Base-by-base conservation (phyloP, 106 monocot species). In the Xerophyta viscosa region DNA sequence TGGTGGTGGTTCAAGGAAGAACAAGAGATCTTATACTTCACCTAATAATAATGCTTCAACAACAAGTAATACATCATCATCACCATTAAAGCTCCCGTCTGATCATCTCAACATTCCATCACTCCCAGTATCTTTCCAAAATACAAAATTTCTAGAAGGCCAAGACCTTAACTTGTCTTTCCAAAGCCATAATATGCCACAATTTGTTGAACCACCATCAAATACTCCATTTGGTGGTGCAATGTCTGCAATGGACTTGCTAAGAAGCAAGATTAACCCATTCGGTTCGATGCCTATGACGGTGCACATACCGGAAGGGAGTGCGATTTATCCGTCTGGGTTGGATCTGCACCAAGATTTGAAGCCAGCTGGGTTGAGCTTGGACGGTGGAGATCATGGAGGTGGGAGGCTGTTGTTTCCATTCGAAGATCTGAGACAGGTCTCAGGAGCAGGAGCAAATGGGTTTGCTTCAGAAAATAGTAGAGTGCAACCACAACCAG, bases 361-460 rank as follows among this genome's bases (percentile, higher is more conserved):
- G 15, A 31, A 36, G 24, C 9, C 18, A 5, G 27, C 24, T 33
- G 48, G 41, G 15, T 52, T 27, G 23, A 1, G 23, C 15, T 27
- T 50, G 25, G 15, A 6, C 15, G 6, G 15, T 24, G 27, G n/a
- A 19, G 19, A 20, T 46, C 18, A 19, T 46, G 46, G 46, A 20
- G 30, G 51, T 13, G 13, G 48, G 20, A 58, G 58, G 50, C 2
- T 48, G 51, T 49, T 62, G 55, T 70, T 70, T n/a, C 70, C 70
- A 14, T 70, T 70, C 30, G 70, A 55, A n/a, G 63, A 71, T n/a
- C 41, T 71, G 63, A 56, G 60, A 31, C 59, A 31, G 37, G 53
- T 60, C 1, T 46, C 60, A 2, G 27, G 29, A 9, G 27, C 25
- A 11, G 13, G 44, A 18, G 15, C 46, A 6, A 10, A 43, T 46